Evolutionary conservation across 148 eudicot genomes (phyloP), one percentile per base, ranked within the genome.

Genomic region (Vaccinium vitisidaea): DNA sequence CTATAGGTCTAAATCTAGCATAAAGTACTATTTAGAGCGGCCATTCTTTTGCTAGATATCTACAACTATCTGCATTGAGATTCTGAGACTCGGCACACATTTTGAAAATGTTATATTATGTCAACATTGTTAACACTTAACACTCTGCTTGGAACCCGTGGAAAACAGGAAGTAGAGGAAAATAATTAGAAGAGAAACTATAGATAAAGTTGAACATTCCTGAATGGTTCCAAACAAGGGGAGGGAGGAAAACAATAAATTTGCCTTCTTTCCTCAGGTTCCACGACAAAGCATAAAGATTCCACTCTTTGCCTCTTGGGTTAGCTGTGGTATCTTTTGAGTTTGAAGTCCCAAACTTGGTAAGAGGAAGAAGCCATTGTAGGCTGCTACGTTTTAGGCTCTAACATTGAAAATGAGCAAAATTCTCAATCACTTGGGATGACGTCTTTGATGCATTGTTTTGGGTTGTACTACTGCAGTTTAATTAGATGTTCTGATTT

Each of bases 381-480:
- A 52, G 63, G 19, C 16, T 53, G 81, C 67, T 9, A 61, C 23
- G n/a, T 61, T 61, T 18, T 36, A 2, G 39, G 39, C 23, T 18
- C 25, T 59, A 59, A 79, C 50, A 6, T 79, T 78, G 80, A 78
- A 53, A 78, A 52, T 52, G 59, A 23, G 43, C 55, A 11, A 76
- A 48, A 8, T 18, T 19, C 8, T 4, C 36, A 52, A 14, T 14
- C 32, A n/a, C 25, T 54, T 79, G 63, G 63, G 30, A 79, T 25
- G 4, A 52, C 1, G 18, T 19, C 18, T 52, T 52, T 50, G 79
- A 48, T 76, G 13, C 0, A 7, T 76, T 48, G 25, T 39, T 8
- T 43, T 75, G 79, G 23, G 79, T 46, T 75, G 21, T 46, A 18
- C 39, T 11, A 67, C 13, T 67, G 73, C 73, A 4, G 1, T 70